These are phyloP conservation scores for Solanum etuberosum DNA, from an alignment of 257 asterid species.

Conservation along the genomic window DNA sequence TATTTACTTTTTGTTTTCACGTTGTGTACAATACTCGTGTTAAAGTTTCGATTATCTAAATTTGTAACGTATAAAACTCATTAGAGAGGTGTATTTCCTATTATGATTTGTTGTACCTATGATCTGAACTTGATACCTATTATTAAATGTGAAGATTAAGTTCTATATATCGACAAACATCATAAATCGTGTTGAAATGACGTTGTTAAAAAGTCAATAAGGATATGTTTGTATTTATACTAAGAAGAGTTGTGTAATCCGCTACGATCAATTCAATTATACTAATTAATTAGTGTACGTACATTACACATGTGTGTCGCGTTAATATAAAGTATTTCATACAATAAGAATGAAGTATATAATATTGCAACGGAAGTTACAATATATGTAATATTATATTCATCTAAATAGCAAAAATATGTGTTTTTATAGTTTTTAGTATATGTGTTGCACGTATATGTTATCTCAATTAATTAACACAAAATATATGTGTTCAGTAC, in stretches of 20 bases:
- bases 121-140: background rate
- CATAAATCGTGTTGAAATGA: background rate
- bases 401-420: background rate
- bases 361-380: background rate
- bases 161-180: background rate
- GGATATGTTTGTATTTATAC: background rate
- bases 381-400: background rate
- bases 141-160: background rate
- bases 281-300: background rate
- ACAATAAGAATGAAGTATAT: background rate
- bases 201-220: background rate
- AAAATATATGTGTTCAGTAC: background rate
- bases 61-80: background rate
- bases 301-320: background rate
- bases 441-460: background rate
- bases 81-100: background rate
- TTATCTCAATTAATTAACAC: background rate
- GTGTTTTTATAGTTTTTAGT: no score
- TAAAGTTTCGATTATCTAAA: background rate
- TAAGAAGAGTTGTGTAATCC: background rate
- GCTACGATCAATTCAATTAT: no score
- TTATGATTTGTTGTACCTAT: background rate
- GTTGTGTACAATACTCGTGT: fast-evolving
- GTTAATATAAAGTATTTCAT: background rate
- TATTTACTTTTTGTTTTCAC: background rate